Evolutionary conservation across 2,329 filamentous ascomycete species (phyloP).

Genomic region (Aspergillus glaucus): DNA sequence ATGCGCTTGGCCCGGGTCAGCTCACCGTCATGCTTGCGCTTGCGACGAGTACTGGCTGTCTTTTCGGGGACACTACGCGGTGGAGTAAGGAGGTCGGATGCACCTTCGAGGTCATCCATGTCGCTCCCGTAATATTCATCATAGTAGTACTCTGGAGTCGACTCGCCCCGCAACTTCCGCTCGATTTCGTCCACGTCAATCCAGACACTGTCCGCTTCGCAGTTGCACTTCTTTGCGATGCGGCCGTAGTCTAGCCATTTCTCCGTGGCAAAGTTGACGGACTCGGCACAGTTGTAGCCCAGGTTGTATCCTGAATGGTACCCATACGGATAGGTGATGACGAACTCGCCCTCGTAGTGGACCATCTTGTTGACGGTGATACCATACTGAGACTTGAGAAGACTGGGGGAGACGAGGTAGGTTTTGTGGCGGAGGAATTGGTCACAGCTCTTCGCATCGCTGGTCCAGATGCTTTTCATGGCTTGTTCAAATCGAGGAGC

Average conservation of each 20-base stretch:
- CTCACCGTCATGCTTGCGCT: conserved; percentile 59
- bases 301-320: conserved; percentile 98
- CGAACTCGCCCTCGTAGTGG: conserved; percentile 93
- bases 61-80: conserved; percentile 68
- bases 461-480: conserved; percentile 93
- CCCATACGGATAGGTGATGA: conserved; percentile 96
- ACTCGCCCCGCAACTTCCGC: conserved; percentile 82
- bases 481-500: conserved; percentile 86
- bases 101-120: conserved; percentile 55
- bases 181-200: conserved; percentile 95
- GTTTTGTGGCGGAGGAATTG: conserved; percentile 97
- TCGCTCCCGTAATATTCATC: conserved; percentile 53
- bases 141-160: conserved; percentile 49
- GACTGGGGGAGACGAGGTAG: conserved; percentile 87
- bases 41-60: conserved; percentile 52
- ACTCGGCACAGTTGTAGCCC: conserved; percentile 97
- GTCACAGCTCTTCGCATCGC: conserved; percentile 88
- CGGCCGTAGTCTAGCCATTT: conserved; percentile 93
- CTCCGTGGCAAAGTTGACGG: conserved; percentile 95
- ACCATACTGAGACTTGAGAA: conserved; percentile 79
- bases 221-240: conserved; percentile 94
- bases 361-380: conserved; percentile 96
- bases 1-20: conserved; percentile 68
- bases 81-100: conserved; percentile 69
- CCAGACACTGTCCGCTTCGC: conserved; percentile 96